Evolutionary conservation across 1,284 basidiomycete species (phyloP), one percentile per base, ranked within the genome.

Genomic region (Coniferiporia weirii): DNA sequence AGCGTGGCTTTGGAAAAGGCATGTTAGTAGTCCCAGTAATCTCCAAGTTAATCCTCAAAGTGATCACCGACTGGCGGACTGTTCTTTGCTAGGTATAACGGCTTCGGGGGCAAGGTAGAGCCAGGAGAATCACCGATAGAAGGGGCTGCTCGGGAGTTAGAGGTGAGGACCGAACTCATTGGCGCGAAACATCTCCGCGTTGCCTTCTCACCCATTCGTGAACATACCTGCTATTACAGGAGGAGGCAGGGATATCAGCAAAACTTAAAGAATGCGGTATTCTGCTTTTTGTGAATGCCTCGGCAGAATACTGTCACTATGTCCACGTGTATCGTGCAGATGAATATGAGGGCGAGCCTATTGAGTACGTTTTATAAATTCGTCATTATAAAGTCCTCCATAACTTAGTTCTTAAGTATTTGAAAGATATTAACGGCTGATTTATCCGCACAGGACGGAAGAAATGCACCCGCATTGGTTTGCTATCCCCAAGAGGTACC

Each of bases 51-150:
- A 10, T 52, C 43, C 54, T 49, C 13, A 20, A 51, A 15, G 46
- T 52, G 20, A 2, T 49, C 10, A n/a, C 7, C 17, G 57, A 48
- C 61, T 50, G 22, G 47, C 27, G 3, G 13, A 10, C 9, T 44
- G 15, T 27, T 19, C 8, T 32, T 49, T 58, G 52, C 9, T 61
- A 81, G 80, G 56, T 78, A 74, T 61, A 81, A 81, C 56, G 79
- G 79, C 0, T 81, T 79, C 64, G 79, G 79, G 6, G 79, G 79
- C 13, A 81, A 81, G 64, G 71, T 73, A 15, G 77, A 81, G 36
- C 61, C 66, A 2, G 74, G 72, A 5, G 79, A 81, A 64, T 72
- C 72, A 0, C 70, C 75, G 15, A 48, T 60, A 0, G 63, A 73
- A 56, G 79, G 75, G 32, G 79, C 79, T 1, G 61, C 64, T 20